Percentiles rank a stretch among this genome's conserved stretches.
Evolutionary conservation across 495 filamentous ascomycete species (phyloP).

Genomic region (Penicillium macrosclerotiorum): DNA sequence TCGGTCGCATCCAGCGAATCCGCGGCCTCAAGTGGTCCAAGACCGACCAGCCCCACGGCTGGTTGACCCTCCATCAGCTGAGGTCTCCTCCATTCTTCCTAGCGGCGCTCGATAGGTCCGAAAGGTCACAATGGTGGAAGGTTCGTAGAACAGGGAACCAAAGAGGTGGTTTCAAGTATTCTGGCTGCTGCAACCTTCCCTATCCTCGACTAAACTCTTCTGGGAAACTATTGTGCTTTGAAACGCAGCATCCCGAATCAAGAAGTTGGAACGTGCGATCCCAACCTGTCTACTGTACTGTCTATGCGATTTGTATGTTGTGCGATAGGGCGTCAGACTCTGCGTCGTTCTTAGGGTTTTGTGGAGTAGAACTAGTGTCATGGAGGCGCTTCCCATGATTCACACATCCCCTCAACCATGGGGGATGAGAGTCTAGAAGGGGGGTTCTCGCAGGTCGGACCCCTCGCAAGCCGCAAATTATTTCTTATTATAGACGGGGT

Average conservation of each 20-base stretch:
- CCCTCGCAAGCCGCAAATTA: too few relatives aligned
- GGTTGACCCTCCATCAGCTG: constrained; percentile 35
- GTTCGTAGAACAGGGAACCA: constrained; percentile 1
- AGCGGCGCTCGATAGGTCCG: constrained; percentile 20
- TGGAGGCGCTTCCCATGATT: constrained; percentile 3
- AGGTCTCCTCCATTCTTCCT: constrained; percentile 12
- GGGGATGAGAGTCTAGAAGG: too few relatives aligned
- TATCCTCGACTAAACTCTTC: neutral
- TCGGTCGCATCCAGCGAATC: constrained; percentile 25
- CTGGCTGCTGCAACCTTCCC: constrained; percentile 5
- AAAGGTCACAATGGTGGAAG: constrained; percentile 12
- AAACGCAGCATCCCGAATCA: constrained; percentile 3
- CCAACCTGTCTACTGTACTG: too few relatives aligned
- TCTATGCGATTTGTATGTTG: constrained; percentile 9
- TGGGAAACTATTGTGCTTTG: neutral
- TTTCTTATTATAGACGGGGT: too few relatives aligned
- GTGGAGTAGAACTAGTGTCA: constrained; percentile 18
- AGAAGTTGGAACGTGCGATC: constrained; percentile 10
- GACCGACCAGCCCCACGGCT: constrained; percentile 26
- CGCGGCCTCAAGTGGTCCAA: constrained; percentile 22
- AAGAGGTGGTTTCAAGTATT: constrained; percentile 1
- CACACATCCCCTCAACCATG: neutral
- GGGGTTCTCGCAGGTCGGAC: too few relatives aligned
- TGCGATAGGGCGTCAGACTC: constrained; percentile 8
- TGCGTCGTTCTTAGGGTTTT: constrained; percentile 14